Conservation (phyloP, 1,284 basidiomycete species). For the Papiliotrema flavescens region DNA sequence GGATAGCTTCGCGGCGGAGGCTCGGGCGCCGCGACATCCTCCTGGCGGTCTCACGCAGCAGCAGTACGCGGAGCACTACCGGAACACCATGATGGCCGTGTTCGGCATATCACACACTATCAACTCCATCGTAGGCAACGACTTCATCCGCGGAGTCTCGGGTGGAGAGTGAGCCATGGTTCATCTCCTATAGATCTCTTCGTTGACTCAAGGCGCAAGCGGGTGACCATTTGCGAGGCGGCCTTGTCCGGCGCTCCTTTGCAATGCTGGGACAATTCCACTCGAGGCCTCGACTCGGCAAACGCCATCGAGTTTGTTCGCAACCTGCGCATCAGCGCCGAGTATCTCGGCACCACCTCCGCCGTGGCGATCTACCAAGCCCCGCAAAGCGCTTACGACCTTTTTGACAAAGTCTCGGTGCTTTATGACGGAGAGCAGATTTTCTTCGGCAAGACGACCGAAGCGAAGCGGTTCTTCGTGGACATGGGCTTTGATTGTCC, state of each 20-base stretch:
- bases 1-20: conserved; percentile 34
- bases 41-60: conserved; percentile 47
- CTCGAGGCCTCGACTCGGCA: conserved; percentile 56
- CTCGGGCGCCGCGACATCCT: conserved; percentile 43
- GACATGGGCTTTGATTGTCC: conserved; percentile 66
- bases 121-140: conserved; percentile 52
- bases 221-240: conserved; percentile 55
- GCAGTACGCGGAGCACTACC: conserved; percentile 49
- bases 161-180: conserved; percentile 50
- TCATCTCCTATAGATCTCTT: neutral
- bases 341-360: conserved; percentile 46
- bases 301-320: conserved; percentile 57
- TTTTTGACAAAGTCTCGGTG: conserved; percentile 69
- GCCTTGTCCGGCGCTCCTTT: conserved; percentile 42
- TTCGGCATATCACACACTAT: conserved; percentile 55
- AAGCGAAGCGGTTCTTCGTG: conserved; percentile 75
- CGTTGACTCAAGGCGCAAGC: conserved; percentile 45
- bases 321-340: conserved; percentile 51
- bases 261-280: conserved; percentile 53
- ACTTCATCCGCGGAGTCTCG: conserved; percentile 52
- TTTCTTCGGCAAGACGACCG: conserved; percentile 68
- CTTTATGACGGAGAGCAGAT: conserved; percentile 78
- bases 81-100: conserved; percentile 53
- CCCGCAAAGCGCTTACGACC: conserved; percentile 53
- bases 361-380: conserved; percentile 53